phyloP scores from a whole-genome alignment of 179 eudicot genomes.

The Drosera spatulata region DNA sequence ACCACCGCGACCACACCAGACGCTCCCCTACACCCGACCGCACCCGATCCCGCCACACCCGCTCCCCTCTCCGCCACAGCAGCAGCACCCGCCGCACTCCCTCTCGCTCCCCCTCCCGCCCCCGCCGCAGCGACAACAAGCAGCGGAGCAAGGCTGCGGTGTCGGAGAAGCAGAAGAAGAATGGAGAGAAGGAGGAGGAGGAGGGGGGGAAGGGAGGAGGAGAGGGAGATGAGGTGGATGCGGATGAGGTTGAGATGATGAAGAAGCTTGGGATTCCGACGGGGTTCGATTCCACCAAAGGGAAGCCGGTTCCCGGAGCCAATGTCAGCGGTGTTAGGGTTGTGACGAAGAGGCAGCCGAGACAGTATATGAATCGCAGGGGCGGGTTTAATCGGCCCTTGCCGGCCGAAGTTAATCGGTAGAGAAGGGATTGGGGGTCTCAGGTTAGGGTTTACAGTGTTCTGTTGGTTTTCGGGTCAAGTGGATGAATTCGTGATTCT shows the following conservation, averaged over 20 bases:
- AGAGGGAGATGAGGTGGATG: constrained; percentile 12
- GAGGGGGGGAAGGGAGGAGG: constrained; percentile 9
- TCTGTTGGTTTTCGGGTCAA: no score
- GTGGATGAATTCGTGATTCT: no score
- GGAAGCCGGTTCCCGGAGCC: constrained; percentile 63
- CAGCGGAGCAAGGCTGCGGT: constrained; percentile 22
- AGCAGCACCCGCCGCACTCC: constrained; percentile 15
- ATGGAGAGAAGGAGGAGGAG: constrained; percentile 8
- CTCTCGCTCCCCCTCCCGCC: constrained; percentile 26
- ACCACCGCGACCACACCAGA: constrained; percentile 17
- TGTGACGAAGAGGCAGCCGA: constrained; percentile 60
- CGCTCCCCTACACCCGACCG: constrained; percentile 45
- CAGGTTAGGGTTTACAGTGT: background rate
- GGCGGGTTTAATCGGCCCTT: constrained; percentile 69
- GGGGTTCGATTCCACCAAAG: constrained; percentile 72
- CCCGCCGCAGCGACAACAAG: constrained; percentile 16
- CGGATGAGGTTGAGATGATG: constrained; percentile 70
- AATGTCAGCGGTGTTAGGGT: constrained; percentile 59
- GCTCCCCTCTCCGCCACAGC: constrained; percentile 29
- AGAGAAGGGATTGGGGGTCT: background rate
- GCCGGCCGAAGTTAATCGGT: constrained; percentile 59
- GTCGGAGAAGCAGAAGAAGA: constrained; percentile 20
- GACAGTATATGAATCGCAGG: constrained; percentile 70
- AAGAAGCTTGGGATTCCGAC: constrained; percentile 62
- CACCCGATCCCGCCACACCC: constrained; percentile 35